These are phyloP conservation scores for Pisolithus microcarpus DNA, from an alignment of 768 basidiomycete species.

Conservation along the genomic window DNA sequence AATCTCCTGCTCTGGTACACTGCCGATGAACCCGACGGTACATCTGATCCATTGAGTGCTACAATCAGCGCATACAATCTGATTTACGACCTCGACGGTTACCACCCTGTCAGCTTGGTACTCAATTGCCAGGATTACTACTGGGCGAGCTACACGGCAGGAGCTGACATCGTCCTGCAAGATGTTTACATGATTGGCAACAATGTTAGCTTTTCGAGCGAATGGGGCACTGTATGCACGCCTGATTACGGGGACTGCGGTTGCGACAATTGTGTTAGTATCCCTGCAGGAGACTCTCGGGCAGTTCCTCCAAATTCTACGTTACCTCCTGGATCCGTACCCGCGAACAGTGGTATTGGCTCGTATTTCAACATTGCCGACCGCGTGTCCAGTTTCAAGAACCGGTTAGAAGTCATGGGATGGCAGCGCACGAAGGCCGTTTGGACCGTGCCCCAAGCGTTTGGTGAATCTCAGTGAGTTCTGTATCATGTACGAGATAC, in stretches of 20 bases:
- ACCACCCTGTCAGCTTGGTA: slow-evolving; percentile 61
- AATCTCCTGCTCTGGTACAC: slow-evolving; percentile 74
- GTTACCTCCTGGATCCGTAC: slow-evolving; percentile 13
- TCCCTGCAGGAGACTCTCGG: slow-evolving; percentile 34
- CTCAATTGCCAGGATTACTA: slow-evolving; percentile 62
- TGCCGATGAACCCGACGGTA: slow-evolving; percentile 69
- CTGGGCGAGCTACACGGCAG: slow-evolving; percentile 51
- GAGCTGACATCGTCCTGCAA: slow-evolving; percentile 66
- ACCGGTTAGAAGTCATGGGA: slow-evolving; percentile 53
- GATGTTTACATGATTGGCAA: slow-evolving; percentile 47
- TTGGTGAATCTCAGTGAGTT: slow-evolving; percentile 42
- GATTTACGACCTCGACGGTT: slow-evolving; percentile 56
- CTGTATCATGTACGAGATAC: background rate
- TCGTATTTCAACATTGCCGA: slow-evolving; percentile 59
- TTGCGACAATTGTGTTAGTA: slow-evolving; percentile 51
- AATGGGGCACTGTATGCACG: slow-evolving; percentile 60
- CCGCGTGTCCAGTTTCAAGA: slow-evolving; percentile 58
- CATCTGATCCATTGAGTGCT: slow-evolving; percentile 57
- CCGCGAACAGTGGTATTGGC: slow-evolving; percentile 25
- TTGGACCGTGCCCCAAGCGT: slow-evolving; percentile 79
- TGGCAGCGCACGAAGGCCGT: slow-evolving; percentile 64
- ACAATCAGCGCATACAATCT: slow-evolving; percentile 42
- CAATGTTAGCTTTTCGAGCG: slow-evolving; percentile 56
- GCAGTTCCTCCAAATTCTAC: slow-evolving; percentile 23
- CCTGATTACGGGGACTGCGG: slow-evolving; percentile 67